Evolutionary conservation across 305 asterid species (phyloP), one percentile per base, ranked within the genome.

Genomic region (Solanum hybrid): DNA sequence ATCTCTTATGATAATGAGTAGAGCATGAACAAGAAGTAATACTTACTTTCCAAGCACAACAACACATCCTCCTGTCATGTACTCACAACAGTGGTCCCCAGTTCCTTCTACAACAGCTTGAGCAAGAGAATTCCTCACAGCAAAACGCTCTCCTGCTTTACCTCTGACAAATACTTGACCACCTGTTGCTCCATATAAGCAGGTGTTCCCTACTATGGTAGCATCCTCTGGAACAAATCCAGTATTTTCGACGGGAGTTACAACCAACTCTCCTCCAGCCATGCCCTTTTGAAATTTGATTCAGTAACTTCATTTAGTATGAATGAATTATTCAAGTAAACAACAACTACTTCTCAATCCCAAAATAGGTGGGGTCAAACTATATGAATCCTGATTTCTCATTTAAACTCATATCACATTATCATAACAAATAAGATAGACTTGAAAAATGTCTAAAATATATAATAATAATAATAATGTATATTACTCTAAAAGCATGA

Each of bases 1-100:
- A 31, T 69, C 24, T 84, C 82, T 72, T 29, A 26, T 10, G 36
- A 34, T 34, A 46, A 56, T 20, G 60, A 73, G 87, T 20, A n/a
- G 78, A 36, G 42, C 17, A 72, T 60, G 86, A 91, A 9, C 37
- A 79, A 51, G 20, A 89, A 79, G 51, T 89, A 89, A 80, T 32
- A 90, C 99, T 94, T 91, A 97, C 99, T 97, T 96, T 91, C 99
- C 99, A 20, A 97, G 96, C 89, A 97, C 92, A 46, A 97, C 97
- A 32, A 97, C 98, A 89, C 99, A 97, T 71, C 99, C 99, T 9
- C 99, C 99, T 9, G 99, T 97, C 99, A 97, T 97, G 95, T 97
- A 97, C 94, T 97, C 99, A 51, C 99, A 96, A 87, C 98, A 94
- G 92, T 97, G 99, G 87, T 97, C 99, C 36, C 99, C 99, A 1